Base-by-base conservation (phyloP, 495 filamentous ascomycete species). In the Aspergillus nanangensis region DNA sequence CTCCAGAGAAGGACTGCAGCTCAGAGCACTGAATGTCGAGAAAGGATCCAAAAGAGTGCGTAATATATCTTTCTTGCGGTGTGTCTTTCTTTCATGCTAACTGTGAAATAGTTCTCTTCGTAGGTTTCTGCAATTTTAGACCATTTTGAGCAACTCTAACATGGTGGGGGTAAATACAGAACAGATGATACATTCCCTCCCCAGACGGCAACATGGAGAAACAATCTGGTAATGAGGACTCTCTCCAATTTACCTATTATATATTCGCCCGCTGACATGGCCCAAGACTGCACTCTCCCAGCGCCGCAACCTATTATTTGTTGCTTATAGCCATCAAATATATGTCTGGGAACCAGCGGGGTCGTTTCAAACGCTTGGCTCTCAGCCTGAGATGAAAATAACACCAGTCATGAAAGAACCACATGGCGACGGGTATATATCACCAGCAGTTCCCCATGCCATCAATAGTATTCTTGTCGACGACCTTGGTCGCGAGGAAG, bases 401-500 rank as follows among this genome's bases (percentile, higher is more conserved):
- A 70, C 69, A 13, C 87, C 88, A 0, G 74, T 73, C 1, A 66
- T 70, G 43, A 80, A 79, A 21, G 56, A 66, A 1, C 55, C 67
- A 2, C 35, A 48, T 9, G 60, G 79, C 1, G 47, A 46, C 5
- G 87, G 84, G 0, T 76, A 74, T 40, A 70, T 93, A 14, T 77
- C 87, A 48, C 57, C 41, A 0, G 25, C 33, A 0, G 62, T 72
- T 13, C 81, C 83, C 0, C 91, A 96, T 62, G 75, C 77, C 15
- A 79, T 95, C 44, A 96, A 94, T 55, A 77, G 83, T 44, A 65
- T 98, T 2, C 74, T 88, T 25, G 74, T 95, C 15, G 87, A 90
- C 32, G 80, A 87, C 38, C 67, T 98, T 2, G 93, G 93, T 2
- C 65, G 79, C 22, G 78, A 90, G 36, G 93, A 98, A 62, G 80